These are phyloP conservation scores for Dioscorea dumetorum DNA, from an alignment of 106 monocot genomes.

Conservation along the genomic window DNA sequence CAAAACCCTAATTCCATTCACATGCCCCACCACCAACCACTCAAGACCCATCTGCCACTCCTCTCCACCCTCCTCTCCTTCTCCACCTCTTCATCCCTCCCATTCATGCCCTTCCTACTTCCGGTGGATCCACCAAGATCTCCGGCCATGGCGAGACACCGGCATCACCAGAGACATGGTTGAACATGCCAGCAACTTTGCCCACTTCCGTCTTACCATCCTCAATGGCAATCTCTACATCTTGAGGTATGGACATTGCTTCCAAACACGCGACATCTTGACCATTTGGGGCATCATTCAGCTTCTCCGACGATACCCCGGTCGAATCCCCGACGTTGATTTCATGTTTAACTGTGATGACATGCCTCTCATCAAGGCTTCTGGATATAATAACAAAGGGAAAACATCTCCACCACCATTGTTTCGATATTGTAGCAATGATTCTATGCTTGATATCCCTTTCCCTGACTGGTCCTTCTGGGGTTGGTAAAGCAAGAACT, in stretches of 20 bases:
- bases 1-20: constrained; percentile 1
- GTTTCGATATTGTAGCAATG: constrained; percentile 51
- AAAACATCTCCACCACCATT: constrained; percentile 24
- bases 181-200: constrained; percentile 20
- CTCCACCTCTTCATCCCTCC: not conserved
- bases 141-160: constrained; percentile 36
- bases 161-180: constrained; percentile 53
- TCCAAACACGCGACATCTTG: constrained; percentile 50
- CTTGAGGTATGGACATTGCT: constrained; percentile 16
- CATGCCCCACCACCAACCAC: constrained; percentile 19
- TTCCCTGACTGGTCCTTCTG: constrained; percentile 95
- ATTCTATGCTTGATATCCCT: constrained; percentile 50
- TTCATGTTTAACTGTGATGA: constrained; percentile 78
- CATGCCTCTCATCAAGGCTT: constrained; percentile 32
- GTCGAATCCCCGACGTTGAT: constrained; percentile 65
- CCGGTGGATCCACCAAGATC: constrained; percentile 70
- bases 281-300: constrained; percentile 69
- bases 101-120: constrained; percentile 52
- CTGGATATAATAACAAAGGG: constrained; percentile 1
- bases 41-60: constrained; percentile 2
- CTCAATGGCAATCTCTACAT: constrained; percentile 30
- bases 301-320: constrained; percentile 65
- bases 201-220: constrained; percentile 46
- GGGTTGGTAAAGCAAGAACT: constrained; percentile 59
- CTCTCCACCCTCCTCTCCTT: not conserved